Evolutionary conservation across 176 grass and related monocot species (phyloP).

Genomic region (Aegilops sharonensis): DNA sequence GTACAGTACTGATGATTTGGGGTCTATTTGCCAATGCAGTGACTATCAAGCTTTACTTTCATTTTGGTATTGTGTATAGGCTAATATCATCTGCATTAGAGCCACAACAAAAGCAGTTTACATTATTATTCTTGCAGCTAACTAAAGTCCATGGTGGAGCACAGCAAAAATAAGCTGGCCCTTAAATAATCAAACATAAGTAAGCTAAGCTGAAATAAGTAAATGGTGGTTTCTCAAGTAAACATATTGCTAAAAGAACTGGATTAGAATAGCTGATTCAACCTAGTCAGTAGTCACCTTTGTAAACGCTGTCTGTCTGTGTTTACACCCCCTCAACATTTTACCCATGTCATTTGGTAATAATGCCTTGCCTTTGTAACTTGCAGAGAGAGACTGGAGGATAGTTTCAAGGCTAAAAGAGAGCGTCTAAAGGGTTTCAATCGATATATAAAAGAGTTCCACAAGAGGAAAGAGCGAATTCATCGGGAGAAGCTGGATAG

Average conservation of each 20-base stretch:
- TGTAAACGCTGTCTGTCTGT: neutral
- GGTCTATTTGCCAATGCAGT: neutral
- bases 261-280: neutral
- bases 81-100: neutral
- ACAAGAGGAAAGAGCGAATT: conserved; percentile 95
- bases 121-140: neutral
- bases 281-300: neutral
- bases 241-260: neutral
- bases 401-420: conserved; percentile 89
- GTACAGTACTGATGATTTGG: neutral
- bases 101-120: neutral
- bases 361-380: conserved; percentile 12
- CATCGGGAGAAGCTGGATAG: conserved; percentile 94
- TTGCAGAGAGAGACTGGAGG: conserved; percentile 89
- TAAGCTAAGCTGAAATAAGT: conserved; percentile 21
- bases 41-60: neutral
- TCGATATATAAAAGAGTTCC: conserved; percentile 87
- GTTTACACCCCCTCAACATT: conserved; percentile 8
- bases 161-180: neutral
- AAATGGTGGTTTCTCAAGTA: neutral
- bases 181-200: neutral
- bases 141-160: neutral
- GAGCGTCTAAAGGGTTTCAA: conserved; percentile 90
- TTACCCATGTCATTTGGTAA: neutral
- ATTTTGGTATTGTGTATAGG: neutral